These are phyloP conservation scores for Nowakowskiella sp. DNA, from an alignment of 192 early-diverging fungal genomes.

Conservation along the genomic window DNA sequence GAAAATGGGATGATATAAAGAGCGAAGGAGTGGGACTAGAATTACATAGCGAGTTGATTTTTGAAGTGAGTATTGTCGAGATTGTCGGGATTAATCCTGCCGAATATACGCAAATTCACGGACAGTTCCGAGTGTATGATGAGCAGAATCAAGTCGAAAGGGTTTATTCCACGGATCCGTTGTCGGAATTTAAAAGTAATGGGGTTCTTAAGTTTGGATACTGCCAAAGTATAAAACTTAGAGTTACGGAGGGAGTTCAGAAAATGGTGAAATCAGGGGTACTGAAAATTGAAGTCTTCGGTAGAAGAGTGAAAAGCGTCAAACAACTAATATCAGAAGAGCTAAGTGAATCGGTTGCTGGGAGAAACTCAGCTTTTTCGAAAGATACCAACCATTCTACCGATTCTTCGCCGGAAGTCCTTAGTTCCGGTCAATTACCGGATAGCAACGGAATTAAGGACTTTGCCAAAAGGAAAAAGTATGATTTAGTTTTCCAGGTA, in stretches of 20 bases:
- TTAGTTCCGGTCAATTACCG: background rate
- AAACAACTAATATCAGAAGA: background rate
- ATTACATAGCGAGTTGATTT: slow-evolving; percentile 33
- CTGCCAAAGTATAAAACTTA: slow-evolving; percentile 22
- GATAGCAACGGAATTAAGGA: background rate
- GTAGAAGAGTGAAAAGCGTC: background rate
- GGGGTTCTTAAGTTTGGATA: slow-evolving; percentile 48
- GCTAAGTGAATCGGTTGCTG: background rate
- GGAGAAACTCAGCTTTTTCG: background rate
- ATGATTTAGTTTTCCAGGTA: slow-evolving; percentile 23
- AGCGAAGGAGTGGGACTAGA: slow-evolving; percentile 10
- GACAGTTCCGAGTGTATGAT: slow-evolving; percentile 60
- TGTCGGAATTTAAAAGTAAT: slow-evolving; percentile 40
- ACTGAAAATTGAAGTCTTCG: slow-evolving; percentile 30
- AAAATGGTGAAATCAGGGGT: slow-evolving; percentile 14
- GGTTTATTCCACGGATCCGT: slow-evolving; percentile 52
- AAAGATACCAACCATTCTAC: background rate
- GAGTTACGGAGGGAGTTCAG: slow-evolving; percentile 17
- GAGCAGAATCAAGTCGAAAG: slow-evolving; percentile 5
- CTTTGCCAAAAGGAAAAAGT: background rate
- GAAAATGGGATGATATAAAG: background rate
- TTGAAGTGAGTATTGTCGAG: slow-evolving; percentile 55
- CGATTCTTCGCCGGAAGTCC: background rate
- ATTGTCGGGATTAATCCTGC: slow-evolving; percentile 50
- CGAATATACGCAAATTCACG: slow-evolving; percentile 60